phyloP scores from a whole-genome alignment of 441 rosid genomes.

The Viola pubescens region DNA sequence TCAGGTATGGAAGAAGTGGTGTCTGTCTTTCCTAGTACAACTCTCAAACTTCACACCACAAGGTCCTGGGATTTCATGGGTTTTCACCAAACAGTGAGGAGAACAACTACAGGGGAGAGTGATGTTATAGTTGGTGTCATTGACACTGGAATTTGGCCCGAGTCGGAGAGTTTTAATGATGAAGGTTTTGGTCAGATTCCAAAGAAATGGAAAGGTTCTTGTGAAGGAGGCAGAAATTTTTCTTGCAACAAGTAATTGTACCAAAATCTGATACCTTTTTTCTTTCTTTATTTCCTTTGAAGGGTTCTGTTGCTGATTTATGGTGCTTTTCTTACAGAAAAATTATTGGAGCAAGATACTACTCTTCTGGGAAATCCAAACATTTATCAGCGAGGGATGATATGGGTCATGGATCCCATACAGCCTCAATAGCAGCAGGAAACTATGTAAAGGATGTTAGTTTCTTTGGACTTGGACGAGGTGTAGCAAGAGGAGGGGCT shows the following conservation, averaged over 20 bases:
- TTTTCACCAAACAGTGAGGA: conserved; percentile 27
- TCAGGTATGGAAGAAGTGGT: conserved; percentile 48
- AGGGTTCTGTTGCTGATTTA: not conserved
- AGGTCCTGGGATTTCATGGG: conserved; percentile 83
- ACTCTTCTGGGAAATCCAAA: not conserved
- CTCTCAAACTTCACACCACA: conserved; percentile 58
- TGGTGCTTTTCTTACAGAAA: conserved; percentile 18
- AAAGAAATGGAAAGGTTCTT: conserved; percentile 36
- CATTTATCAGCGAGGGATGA: conserved; percentile 26
- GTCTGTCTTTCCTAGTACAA: conserved; percentile 56
- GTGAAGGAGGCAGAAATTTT: conserved; percentile 24
- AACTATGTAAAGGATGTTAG: conserved; percentile 21
- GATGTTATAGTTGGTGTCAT: conserved; percentile 32
- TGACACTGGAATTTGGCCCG: conserved; percentile 48
- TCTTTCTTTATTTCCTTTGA: not conserved
- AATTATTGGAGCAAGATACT: conserved; percentile 35
- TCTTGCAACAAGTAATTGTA: conserved; percentile 13
- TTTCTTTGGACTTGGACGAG: conserved; percentile 25
- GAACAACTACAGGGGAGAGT: conserved; percentile 24
- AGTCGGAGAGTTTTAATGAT: conserved; percentile 38
- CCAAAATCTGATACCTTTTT: not conserved
- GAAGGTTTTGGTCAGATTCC: conserved; percentile 36
- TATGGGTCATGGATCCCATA: conserved; percentile 34
- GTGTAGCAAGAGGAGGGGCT: conserved; percentile 31
- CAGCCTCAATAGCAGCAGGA: conserved; percentile 35